phyloP scores from a whole-genome alignment of 352 stramenopile genomes.

The Bremia lactucae region DNA sequence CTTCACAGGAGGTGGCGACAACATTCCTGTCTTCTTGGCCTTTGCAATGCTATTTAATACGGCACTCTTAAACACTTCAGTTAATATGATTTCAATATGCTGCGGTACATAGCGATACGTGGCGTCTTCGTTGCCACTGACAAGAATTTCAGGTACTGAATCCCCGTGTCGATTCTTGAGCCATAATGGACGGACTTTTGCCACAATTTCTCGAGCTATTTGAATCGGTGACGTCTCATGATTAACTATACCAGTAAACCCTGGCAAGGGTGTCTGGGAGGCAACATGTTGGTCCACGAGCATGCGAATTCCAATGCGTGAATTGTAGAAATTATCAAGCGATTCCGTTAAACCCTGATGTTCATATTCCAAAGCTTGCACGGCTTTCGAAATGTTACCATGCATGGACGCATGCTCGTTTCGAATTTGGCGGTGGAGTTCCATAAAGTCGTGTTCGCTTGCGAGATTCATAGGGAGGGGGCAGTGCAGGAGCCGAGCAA shows the following conservation, averaged over 20 bases:
- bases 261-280: constrained; percentile 37
- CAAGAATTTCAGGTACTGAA: constrained; percentile 42
- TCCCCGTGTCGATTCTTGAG: constrained; percentile 33
- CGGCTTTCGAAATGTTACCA: constrained; percentile 47
- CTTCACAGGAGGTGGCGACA: constrained; percentile 37
- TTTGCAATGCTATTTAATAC: constrained; percentile 59
- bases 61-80: constrained; percentile 73
- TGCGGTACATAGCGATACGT: constrained; percentile 74
- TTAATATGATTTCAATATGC: constrained; percentile 75
- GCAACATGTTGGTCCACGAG: constrained; percentile 74
- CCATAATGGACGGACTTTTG: constrained; percentile 47
- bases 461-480: constrained; percentile 48
- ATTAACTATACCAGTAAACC: constrained; percentile 56
- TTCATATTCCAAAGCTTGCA: constrained; percentile 45
- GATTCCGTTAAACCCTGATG: constrained; percentile 43
- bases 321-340: constrained; percentile 80
- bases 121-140: constrained; percentile 38
- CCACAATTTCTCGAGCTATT: constrained; percentile 48
- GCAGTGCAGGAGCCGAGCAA: constrained; percentile 58
- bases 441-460: constrained; percentile 45
- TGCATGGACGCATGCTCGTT: constrained; percentile 65
- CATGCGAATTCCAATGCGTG: constrained; percentile 73
- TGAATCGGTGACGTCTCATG: constrained; percentile 55
- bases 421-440: constrained; percentile 44
- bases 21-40: constrained; percentile 11